These are phyloP conservation scores for Arachnomyces sp. DNA, from an alignment of 2,329 filamentous ascomycete genomes.

Conservation along the genomic window DNA sequence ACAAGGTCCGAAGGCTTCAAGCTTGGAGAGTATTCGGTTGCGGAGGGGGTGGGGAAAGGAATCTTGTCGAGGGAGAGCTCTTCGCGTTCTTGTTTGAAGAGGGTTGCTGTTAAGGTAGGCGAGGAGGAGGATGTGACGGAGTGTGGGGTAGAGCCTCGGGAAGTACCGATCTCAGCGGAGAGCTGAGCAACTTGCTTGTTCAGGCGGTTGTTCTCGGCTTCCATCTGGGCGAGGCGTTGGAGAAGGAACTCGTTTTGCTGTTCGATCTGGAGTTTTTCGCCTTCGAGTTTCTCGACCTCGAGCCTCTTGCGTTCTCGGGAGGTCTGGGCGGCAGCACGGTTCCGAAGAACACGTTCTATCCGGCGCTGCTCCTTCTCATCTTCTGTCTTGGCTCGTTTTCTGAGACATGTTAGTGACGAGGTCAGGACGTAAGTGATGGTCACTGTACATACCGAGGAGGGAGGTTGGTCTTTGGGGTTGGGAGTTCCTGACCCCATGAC, in stretches of 20 bases:
- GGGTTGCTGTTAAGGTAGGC: constrained; percentile 31
- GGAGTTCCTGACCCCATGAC: constrained; percentile 96
- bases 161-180: constrained; percentile 36
- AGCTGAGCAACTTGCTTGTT: constrained; percentile 44
- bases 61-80: constrained; percentile 34
- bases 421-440: not conserved
- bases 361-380: constrained; percentile 98
- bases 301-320: constrained; percentile 86
- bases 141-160: constrained; percentile 31
- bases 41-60: constrained; percentile 27
- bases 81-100: constrained; percentile 38
- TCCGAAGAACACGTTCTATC: constrained; percentile 92
- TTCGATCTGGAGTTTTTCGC: constrained; percentile 57
- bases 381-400: constrained; percentile 96
- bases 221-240: constrained; percentile 51
- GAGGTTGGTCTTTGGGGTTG: constrained; percentile 91
- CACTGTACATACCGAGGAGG: constrained; percentile 62
- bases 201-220: constrained; percentile 45
- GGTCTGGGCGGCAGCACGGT: constrained; percentile 91
- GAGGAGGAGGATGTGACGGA: constrained; percentile 28
- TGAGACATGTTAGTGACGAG: constrained; percentile 26
- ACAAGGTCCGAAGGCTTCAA: constrained; percentile 36
- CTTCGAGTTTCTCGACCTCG: constrained; percentile 76
- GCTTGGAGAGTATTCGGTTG: constrained; percentile 32
- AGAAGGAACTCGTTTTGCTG: constrained; percentile 64